phyloP scores from a whole-genome alignment of 1,284 basidiomycete species.

The Bondarzewia mesenterica region DNA sequence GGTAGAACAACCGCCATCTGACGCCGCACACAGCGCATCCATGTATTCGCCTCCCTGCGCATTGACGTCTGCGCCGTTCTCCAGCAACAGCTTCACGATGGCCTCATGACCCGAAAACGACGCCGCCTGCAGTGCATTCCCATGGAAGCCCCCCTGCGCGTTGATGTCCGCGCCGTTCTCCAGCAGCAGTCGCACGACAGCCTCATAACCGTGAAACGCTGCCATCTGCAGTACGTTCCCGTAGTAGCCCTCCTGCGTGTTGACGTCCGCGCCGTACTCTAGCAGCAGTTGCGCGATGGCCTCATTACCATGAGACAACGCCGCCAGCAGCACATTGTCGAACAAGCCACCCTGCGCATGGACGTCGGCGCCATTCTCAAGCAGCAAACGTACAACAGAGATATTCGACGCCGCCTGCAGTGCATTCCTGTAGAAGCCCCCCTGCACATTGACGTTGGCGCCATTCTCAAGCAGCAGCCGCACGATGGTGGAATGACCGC shows the following conservation, averaged over 20 bases:
- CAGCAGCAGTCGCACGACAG: neutral
- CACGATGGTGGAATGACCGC: neutral
- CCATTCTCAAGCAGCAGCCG: neutral
- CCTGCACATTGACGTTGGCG: neutral
- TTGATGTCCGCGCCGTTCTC: neutral
- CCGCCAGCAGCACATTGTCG: neutral
- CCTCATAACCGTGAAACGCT: neutral
- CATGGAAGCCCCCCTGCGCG: neutral
- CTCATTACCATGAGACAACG: neutral
- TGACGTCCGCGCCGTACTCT: neutral
- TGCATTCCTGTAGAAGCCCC: neutral
- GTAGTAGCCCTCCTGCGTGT: no score
- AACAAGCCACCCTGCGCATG: neutral
- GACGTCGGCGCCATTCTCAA: neutral
- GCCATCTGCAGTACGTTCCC: neutral
- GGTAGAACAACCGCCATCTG: neutral
- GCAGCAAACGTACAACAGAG: neutral
- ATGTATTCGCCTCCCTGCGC: neutral
- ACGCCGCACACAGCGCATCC: neutral
- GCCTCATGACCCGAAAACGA: neutral
- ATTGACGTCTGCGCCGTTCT: neutral
- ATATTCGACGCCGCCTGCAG: neutral
- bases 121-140: neutral
- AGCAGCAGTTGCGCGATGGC: neutral
- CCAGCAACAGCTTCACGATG: neutral